These are phyloP conservation scores for Neurospora sp. DNA, from an alignment of 495 filamentous ascomycete genomes.

Conservation along the genomic window DNA sequence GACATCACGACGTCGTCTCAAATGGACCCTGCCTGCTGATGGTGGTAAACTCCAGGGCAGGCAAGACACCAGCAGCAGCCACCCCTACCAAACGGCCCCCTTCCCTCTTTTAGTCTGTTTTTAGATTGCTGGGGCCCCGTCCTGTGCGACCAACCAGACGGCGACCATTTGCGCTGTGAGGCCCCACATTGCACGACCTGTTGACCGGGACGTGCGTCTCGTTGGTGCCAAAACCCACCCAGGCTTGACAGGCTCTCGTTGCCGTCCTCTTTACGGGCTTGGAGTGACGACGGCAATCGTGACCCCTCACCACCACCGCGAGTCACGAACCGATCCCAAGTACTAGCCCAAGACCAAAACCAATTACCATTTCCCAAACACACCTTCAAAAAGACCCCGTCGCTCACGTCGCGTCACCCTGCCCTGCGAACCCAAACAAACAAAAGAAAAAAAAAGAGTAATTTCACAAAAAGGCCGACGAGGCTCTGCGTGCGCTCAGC, in stretches of 20 bases:
- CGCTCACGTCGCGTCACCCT: constrained; percentile 4
- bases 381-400: constrained; percentile 1
- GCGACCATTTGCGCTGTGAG: constrained; percentile 11
- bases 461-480: neutral
- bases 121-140: constrained; percentile 15
- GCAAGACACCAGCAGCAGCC: neutral
- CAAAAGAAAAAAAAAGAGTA: neutral
- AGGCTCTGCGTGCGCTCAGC: neutral
- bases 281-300: constrained; percentile 12
- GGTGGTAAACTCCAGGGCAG: neutral
- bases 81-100: constrained; percentile 1
- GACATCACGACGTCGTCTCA: neutral
- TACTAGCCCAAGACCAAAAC: neutral
- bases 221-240: constrained; percentile 4
- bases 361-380: neutral
- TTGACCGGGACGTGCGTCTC: neutral
- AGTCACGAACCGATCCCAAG: neutral
- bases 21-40: neutral
- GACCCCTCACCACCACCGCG: constrained; percentile 12
- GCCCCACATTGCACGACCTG: constrained; percentile 1
- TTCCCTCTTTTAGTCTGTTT: constrained; percentile 15
- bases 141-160: constrained; percentile 14
- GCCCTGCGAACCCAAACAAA: neutral
- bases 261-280: neutral
- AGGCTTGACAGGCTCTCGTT: neutral